Evolutionary conservation across 140 eudicot species (phyloP).

Genomic region (Flaveria floridana): DNA sequence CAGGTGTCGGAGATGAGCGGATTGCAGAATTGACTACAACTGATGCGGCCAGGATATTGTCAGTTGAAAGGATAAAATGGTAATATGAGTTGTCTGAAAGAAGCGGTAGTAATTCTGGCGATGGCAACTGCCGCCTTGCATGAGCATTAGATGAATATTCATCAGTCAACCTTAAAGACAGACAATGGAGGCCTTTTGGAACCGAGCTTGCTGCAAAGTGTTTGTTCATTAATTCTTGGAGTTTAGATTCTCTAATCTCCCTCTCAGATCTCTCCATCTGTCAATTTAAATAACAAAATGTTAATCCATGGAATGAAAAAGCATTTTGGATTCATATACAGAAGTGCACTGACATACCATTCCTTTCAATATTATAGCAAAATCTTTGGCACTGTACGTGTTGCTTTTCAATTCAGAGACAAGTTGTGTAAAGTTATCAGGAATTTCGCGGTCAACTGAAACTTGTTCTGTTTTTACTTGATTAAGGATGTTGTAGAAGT

Average conservation of each 20-base stretch:
- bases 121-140: constrained; percentile 91
- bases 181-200: constrained; percentile 94
- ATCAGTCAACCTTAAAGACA: constrained; percentile 86
- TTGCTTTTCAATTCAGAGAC: constrained; percentile 83
- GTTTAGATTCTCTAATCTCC: constrained; percentile 82
- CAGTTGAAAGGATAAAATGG: constrained; percentile 85
- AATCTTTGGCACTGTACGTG: constrained; percentile 71
- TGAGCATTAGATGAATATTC: constrained; percentile 98
- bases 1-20: constrained; percentile 68
- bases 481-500: constrained; percentile 71
- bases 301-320: not conserved
- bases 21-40: constrained; percentile 92
- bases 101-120: constrained; percentile 92
- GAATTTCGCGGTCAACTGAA: constrained; percentile 65
- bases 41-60: constrained; percentile 94
- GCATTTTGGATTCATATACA: not conserved
- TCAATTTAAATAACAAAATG: not conserved
- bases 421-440: constrained; percentile 78
- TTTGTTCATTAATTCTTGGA: constrained; percentile 88
- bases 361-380: constrained; percentile 81
- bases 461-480: constrained; percentile 83
- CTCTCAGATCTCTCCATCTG: constrained; percentile 97
- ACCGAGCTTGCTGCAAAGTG: constrained; percentile 96
- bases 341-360: constrained; percentile 55
- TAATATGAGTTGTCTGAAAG: constrained; percentile 87